A percentile compares a stretch with the other conserved stretches of the same genome.
phyloP scores from a whole-genome alignment of 257 asterid species.

The Gentiana macrophylla region DNA sequence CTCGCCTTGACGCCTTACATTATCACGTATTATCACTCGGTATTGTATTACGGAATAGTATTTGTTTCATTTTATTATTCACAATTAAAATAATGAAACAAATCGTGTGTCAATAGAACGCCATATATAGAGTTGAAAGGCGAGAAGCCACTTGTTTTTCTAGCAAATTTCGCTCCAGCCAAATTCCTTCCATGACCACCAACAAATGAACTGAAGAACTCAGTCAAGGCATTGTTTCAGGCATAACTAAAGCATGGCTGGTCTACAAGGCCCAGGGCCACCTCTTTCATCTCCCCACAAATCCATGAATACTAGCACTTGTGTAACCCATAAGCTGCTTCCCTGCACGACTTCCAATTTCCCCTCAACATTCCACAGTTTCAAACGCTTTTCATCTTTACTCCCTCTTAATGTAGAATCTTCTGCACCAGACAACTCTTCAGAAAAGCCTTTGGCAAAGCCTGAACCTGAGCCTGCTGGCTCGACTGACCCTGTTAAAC shows the following conservation, averaged over 20 bases:
- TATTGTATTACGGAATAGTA: too few species aligned
- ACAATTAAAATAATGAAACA: too few species aligned
- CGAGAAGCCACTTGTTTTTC: too few species aligned
- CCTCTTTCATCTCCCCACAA: conserved; percentile 31
- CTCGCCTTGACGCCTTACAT: too few species aligned
- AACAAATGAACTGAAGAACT: too few species aligned
- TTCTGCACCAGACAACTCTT: conserved; percentile 15
- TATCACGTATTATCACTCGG: too few species aligned
- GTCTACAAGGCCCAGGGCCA: conserved; percentile 23
- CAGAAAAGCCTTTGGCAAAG: conserved; percentile 17
- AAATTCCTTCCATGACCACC: too few species aligned
- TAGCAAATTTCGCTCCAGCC: too few species aligned
- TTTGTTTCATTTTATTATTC: too few species aligned
- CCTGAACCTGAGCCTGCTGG: conserved; percentile 12
- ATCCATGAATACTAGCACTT: conserved; percentile 20
- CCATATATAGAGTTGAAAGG: too few species aligned
- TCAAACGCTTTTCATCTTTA: conserved; percentile 29
- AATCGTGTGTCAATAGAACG: too few species aligned
- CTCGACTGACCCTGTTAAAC: conserved; percentile 42
- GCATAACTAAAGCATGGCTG: conserved; percentile 31
- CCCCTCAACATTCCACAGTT: conserved; percentile 19
- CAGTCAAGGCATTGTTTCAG: too few species aligned
- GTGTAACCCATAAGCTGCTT: conserved; percentile 6
- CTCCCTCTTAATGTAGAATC: conserved; percentile 22
- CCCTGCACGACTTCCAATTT: conserved; percentile 14